Evolutionary conservation across 176 grass and related monocot genomes (phyloP), one percentile per base, ranked within the genome.

Genomic region (Chrysopogon serrulatus): DNA sequence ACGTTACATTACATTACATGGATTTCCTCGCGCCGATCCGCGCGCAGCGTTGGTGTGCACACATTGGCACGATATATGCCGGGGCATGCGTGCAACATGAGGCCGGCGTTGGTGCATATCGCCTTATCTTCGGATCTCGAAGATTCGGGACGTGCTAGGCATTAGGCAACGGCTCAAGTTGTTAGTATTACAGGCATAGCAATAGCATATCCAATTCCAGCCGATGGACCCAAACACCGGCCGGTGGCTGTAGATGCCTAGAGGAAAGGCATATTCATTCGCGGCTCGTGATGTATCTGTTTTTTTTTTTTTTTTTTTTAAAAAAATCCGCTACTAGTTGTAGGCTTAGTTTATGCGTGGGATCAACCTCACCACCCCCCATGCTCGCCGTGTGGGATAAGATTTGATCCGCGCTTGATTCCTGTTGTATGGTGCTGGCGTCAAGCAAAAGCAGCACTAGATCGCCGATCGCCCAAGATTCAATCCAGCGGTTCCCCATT

Each of bases 391-490:
- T 11, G 83, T 43, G 42, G 71, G 87, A 89, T 86, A 71, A 86
- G 77, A 89, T 86, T 60, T 17, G 74, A n/a, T n/a, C 56, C 56
- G 56, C 54, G 70, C 49, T 33, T 16, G 78, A 65, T 90, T 56
- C 71, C 64, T 7, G 83, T 31, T 71, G 54, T 4, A 28, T 27
- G 87, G 63, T 76, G 51, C 59, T 40, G 73, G 17, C 57, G 24
- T 17, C 77, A 54, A 11, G 61, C 62, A 60, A 68, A 82, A 56
- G 42, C 9, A 28, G 24, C 32, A 24, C 33, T 10, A 23, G 68
- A 74, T 81, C 65, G 18, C 73, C 34, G 59, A 81, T 86, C 65
- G 24, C 73, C 32, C 42, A 30, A 27, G 45, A 83, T 83, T 83
- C 86, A 89, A 41, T 66, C 81, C 48, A n/a, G 17, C 17, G 5